Base-by-base conservation (phyloP, 2,329 filamentous ascomycete species). In the Nannizziopsis barbatae region DNA sequence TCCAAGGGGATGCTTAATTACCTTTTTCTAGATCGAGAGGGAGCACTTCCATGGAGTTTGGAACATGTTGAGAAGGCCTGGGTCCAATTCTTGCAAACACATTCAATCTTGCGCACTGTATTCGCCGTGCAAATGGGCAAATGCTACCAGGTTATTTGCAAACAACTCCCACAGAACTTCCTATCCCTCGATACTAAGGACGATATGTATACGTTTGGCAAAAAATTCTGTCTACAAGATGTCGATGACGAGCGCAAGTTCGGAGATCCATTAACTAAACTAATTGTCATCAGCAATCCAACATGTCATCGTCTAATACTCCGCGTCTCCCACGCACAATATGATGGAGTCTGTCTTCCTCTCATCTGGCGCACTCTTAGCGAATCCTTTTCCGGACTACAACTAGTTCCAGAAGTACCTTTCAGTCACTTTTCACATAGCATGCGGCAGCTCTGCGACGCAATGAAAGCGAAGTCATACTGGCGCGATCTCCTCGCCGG, bases 191-290 rank as follows among this genome's bases (percentile, higher is more conserved):
- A 75, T 42, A 71, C 75, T 8, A 73, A 76, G 38, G 64, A 65
- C 4, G 68, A 71, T 45, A 56, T 78, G 3, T 68, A 75, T 31
- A 58, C 66, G 1, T 81, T 77, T 53, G 70, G 70, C 1, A 69
- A 71, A 51, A 65, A 71, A 7, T 63, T 79, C 17, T 77, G 75
- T 56, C 65, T 72, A 17, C 57, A 72, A 6, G 80, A 83, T 55
- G 70, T 77, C 1, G 66, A 76, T 55, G 71, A 72, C 1, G 69
- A 68, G 5, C 75, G 78, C 58, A 72, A 74, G 0, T 70, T 75
- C 8, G 80, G 80, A 2, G 76, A 78, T 1, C 67, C 75, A n/a
- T 81, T 81, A 51, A 71, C 77, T 47, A 76, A 78, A 52, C 80
- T 77, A 68, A 72, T 78, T 55, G 70, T 75, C 10, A 15, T 42